Evolutionary conservation across 495 filamentous ascomycete species (phyloP), one percentile per base, ranked within the genome.

Genomic region (Penicillium mononematosum): DNA sequence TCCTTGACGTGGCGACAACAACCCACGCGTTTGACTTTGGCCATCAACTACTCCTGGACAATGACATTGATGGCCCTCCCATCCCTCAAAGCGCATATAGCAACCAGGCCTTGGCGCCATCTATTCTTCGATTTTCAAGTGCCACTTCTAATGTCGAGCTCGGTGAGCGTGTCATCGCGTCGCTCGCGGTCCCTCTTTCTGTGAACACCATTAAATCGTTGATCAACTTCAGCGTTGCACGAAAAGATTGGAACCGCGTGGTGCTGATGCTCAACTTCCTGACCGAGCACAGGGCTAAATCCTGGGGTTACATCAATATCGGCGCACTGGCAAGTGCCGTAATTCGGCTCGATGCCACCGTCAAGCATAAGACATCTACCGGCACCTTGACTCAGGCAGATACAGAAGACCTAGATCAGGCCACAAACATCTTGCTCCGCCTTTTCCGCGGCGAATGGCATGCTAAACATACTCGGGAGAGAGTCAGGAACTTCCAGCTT

Each of bases 81-180:
- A 81, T 88, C n/a, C 66, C 75, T 42, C 53, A 58, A 6, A 58
- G 56, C 24, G 55, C 75, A 31, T 88, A 87, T 60, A 59, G 65
- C 1, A 63, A 82, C 45, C 76, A 75, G 17, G 64, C 59, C 27
- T 53, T 88, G 25, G 75, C 81, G 5, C 78, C 83, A n/a, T 74
- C 83, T 2, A 72, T 88, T 24, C 62, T 87, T 16, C 77, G 81
- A 9, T 86, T 83, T 60, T 85, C 83, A 6, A 69, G 75, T 24
- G 78, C 81, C 19, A 77, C 81, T 4, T 66, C 73, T 39, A 79
- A 87, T 56, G 55, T 56, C 8, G 53, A 66, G 0, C 70, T 88
- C 20, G 64, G 80, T n/a, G 55, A 76, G 11, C 60, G 71, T 20
- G 70, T 85, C 42, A 69, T 79, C 8, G 53, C 68, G 1, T 65